phyloP scores from a whole-genome alignment of 2,329 filamentous ascomycete species.

The Plenodomus lindquistii region DNA sequence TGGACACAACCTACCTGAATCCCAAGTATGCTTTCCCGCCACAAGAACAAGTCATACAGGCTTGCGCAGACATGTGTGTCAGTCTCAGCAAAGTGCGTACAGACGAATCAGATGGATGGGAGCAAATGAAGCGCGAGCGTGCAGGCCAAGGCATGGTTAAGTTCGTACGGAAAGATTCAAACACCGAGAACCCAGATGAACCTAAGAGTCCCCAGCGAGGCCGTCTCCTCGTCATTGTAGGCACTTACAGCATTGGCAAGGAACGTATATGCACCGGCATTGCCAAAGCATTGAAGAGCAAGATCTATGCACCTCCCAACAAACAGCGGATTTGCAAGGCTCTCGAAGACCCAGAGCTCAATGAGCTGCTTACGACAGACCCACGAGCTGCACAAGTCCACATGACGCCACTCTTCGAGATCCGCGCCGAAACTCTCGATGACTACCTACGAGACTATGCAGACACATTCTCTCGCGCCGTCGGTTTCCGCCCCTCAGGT shows the following conservation, averaged over 20 bases:
- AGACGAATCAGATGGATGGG: constrained; percentile 60
- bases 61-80: constrained; percentile 87
- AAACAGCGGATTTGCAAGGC: constrained; percentile 86
- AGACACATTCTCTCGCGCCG: constrained; percentile 80
- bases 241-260: constrained; percentile 97
- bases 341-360: constrained; percentile 82
- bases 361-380: constrained; percentile 74
- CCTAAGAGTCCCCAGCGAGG: constrained; percentile 51
- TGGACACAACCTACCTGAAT: constrained; percentile 96
- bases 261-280: constrained; percentile 94
- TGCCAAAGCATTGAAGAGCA: constrained; percentile 79
- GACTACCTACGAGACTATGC: constrained; percentile 84
- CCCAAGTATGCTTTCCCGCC: constrained; percentile 93
- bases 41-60: constrained; percentile 82
- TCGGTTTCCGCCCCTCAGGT: constrained; percentile 89
- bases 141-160: constrained; percentile 65
- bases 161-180: constrained; percentile 58
- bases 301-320: constrained; percentile 82
- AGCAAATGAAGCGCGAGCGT: constrained; percentile 59
- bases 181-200: constrained; percentile 34
- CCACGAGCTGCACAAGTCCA: constrained; percentile 90
- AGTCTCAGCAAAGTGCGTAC: constrained; percentile 69
- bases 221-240: constrained; percentile 86
- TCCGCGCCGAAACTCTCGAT: constrained; percentile 85
- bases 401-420: constrained; percentile 96